These are phyloP conservation scores for Sapria himalayana DNA, from an alignment of 345 rosid species.

Conservation along the genomic window DNA sequence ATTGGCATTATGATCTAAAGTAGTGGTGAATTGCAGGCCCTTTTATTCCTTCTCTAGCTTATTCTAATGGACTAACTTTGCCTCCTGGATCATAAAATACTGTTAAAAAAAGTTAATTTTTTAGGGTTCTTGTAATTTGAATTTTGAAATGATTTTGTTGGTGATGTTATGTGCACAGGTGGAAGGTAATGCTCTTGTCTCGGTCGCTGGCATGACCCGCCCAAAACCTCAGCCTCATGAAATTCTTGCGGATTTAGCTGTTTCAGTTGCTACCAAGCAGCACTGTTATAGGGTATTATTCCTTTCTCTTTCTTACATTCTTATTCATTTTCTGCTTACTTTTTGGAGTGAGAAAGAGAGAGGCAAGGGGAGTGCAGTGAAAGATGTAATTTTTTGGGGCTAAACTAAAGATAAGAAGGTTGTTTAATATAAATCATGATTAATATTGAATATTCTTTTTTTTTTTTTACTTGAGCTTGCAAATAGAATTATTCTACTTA, in stretches of 20 bases:
- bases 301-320: constrained; percentile 5
- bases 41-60: background rate
- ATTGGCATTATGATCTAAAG: too few species aligned
- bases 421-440: too few species aligned
- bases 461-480: too few species aligned
- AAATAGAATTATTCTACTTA: too few species aligned
- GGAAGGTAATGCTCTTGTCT: constrained; percentile 67
- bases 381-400: too few species aligned
- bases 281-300: constrained; percentile 58
- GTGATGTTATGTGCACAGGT: constrained; percentile 38
- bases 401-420: too few species aligned
- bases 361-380: background rate
- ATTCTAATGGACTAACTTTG: background rate
- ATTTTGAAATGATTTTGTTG: too few species aligned
- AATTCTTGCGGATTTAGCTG: constrained; percentile 56
- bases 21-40: too few species aligned
- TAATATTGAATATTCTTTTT: too few species aligned
- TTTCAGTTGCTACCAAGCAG: constrained; percentile 76
- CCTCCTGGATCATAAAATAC: too few species aligned
- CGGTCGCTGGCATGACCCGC: constrained; percentile 67
- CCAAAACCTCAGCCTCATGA: constrained; percentile 62
- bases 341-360: too few species aligned
- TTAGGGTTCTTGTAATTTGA: too few species aligned
- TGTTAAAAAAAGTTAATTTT: background rate
- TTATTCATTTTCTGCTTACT: background rate